Conservation (phyloP, 2,329 filamentous ascomycete genomes). For the Diplodia seriata region DNA sequence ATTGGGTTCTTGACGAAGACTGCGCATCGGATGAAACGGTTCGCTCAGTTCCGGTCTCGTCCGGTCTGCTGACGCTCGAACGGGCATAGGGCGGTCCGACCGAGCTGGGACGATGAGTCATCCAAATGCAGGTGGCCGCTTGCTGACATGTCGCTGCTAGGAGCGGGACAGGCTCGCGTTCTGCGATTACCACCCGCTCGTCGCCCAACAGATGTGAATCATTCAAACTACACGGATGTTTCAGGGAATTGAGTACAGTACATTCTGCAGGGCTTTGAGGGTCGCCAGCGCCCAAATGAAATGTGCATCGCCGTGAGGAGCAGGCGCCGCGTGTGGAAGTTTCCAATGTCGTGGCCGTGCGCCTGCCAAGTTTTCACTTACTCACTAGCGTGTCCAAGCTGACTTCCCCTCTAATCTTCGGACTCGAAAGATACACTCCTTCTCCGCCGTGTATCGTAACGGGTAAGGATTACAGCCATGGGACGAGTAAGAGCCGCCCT, state of each 20-base stretch:
- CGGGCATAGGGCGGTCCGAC: slow-evolving; percentile 4
- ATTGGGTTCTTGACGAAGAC: slow-evolving; percentile 23
- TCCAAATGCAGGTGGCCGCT: slow-evolving; percentile 5
- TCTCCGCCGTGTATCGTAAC: slow-evolving; percentile 26
- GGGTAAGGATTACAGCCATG: slow-evolving; percentile 30
- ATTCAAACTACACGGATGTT: background rate
- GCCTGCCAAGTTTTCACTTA: slow-evolving; percentile 4
- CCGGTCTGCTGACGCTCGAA: slow-evolving; percentile 13
- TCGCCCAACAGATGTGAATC: background rate
- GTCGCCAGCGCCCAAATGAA: background rate
- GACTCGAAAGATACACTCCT: slow-evolving; percentile 29
- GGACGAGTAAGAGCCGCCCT: slow-evolving; percentile 30
- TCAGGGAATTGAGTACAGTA: background rate
- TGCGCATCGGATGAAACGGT: slow-evolving; percentile 17
- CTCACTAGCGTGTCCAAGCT: slow-evolving; percentile 4
- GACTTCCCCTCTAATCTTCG: slow-evolving; percentile 31
- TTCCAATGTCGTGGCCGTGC: background rate
- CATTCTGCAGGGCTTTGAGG: no score
- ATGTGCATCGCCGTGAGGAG: background rate
- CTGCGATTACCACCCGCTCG: background rate
- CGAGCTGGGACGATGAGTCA: slow-evolving; percentile 13
- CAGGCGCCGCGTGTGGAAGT: background rate
- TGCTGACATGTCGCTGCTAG: background rate
- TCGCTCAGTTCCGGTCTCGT: slow-evolving; percentile 20
- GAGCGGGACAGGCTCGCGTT: background rate